A percentile compares a stretch with the other conserved stretches of the same genome.
Conservation (phyloP, 139 green algal genomes). For the Protoeuglena noctilucae region DNA sequence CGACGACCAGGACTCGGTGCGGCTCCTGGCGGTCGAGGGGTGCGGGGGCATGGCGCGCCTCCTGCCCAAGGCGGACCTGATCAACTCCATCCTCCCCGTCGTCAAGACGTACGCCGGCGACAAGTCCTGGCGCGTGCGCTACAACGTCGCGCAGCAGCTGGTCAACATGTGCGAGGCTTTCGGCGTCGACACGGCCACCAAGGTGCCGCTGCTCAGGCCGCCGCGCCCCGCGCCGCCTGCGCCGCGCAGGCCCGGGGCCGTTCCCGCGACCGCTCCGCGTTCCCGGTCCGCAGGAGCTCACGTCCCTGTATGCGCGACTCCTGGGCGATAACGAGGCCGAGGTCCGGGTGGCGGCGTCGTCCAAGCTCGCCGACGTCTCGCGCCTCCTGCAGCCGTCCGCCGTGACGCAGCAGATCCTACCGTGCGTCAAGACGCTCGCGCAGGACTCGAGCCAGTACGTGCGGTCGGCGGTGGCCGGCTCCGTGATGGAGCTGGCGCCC, state of each 20-base stretch:
- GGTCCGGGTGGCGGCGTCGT: constrained; percentile 61
- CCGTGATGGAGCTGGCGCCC: constrained; percentile 90
- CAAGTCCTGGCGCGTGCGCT: constrained; percentile 96
- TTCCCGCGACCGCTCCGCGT: too few relatives aligned
- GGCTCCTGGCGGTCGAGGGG: constrained; percentile 83
- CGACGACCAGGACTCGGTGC: constrained; percentile 94
- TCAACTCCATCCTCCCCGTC: constrained; percentile 58
- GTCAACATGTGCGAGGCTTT: constrained; percentile 66
- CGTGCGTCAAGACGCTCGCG: constrained; percentile 71
- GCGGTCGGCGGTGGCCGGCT: constrained; percentile 69
- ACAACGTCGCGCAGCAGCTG: constrained; percentile 86
- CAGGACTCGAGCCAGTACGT: constrained; percentile 76
- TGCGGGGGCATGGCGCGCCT: constrained; percentile 66
- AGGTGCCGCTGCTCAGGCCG: constrained; percentile 14
- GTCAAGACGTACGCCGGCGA: constrained; percentile 78
- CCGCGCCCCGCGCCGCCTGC: too few relatives aligned
- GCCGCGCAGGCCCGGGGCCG: too few relatives aligned
- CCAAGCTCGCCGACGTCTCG: constrained; percentile 62
- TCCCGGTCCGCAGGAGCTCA: too few relatives aligned
- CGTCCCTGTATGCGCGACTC: constrained; percentile 48
- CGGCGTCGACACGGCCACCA: constrained; percentile 41
- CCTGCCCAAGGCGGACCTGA: constrained; percentile 50
- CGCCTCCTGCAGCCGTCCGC: constrained; percentile 22
- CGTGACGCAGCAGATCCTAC: constrained; percentile 37
- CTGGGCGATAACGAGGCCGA: constrained; percentile 55